Conservation (phyloP, 2,329 filamentous ascomycete genomes). For the Periconia sp. region DNA sequence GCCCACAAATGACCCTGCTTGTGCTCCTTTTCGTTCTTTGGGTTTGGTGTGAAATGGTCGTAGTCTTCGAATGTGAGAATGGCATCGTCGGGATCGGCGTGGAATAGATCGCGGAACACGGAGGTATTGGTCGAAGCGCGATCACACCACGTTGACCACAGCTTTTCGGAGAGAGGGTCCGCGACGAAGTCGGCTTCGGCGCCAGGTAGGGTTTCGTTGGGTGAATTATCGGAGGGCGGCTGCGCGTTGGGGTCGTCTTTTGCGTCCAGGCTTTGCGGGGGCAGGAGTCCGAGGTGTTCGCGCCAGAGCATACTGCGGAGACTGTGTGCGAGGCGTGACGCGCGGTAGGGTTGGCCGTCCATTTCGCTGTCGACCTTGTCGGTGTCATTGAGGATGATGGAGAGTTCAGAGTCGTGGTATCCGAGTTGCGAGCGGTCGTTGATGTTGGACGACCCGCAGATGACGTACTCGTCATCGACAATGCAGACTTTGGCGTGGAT, state of each 20-base stretch:
- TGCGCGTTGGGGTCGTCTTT: conserved; percentile 72
- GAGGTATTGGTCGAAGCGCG: conserved; percentile 72
- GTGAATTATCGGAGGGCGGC: conserved; percentile 66
- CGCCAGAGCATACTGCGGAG: conserved; percentile 83
- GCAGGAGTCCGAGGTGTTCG: conserved; percentile 83
- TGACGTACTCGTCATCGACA: conserved; percentile 79
- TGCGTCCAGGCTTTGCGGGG: conserved; percentile 69
- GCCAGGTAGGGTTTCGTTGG: conserved; percentile 75
- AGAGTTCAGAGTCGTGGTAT: conserved; percentile 86
- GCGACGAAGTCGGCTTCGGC: conserved; percentile 63
- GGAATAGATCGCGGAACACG: conserved; percentile 78
- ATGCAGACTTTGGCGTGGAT: conserved; percentile 91
- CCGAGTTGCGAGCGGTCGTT: conserved; percentile 90
- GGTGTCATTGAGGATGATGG: conserved; percentile 85
- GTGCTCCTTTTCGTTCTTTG: conserved; percentile 59
- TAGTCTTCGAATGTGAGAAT: conserved; percentile 92
- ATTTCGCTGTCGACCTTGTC: conserved; percentile 71
- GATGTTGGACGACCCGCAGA: conserved; percentile 86
- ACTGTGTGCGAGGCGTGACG: conserved; percentile 79
- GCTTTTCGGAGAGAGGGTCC: conserved; percentile 60
- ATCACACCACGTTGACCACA: conserved; percentile 67
- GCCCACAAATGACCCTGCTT: conserved; percentile 89
- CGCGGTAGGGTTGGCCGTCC: conserved; percentile 75
- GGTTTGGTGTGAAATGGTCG: conserved; percentile 65
- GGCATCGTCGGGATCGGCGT: conserved; percentile 85